These are phyloP conservation scores for Ploettnerulaceae sp. DNA, from an alignment of 2,329 filamentous ascomycete species.

Conservation along the genomic window DNA sequence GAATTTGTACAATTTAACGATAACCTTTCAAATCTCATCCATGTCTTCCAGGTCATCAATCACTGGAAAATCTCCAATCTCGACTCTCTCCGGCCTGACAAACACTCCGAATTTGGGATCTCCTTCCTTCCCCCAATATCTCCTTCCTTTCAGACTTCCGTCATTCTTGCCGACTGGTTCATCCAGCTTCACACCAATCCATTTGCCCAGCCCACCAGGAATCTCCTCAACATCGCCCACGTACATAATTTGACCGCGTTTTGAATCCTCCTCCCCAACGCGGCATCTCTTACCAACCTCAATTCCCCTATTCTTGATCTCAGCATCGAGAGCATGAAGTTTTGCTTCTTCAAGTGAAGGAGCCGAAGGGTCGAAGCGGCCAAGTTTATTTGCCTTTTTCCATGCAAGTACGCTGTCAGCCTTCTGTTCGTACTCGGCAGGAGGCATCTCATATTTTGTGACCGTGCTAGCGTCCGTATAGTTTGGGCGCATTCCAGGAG, in stretches of 20 bases:
- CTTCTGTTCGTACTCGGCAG: conserved; percentile 78
- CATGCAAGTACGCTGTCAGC: conserved; percentile 86
- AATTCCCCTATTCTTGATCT: conserved; percentile 66
- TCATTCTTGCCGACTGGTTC: conserved; percentile 82
- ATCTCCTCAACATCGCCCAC: conserved; percentile 73
- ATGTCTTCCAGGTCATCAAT: conserved; percentile 73
- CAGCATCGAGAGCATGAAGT: conserved; percentile 60
- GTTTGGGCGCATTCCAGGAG: conserved; percentile 68
- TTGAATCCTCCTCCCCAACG: conserved; percentile 61
- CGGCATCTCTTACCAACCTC: conserved; percentile 58
- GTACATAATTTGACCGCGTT: conserved; percentile 64
- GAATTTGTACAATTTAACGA: too few species aligned
- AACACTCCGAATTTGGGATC: conserved; percentile 70
- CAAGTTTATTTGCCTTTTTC: conserved; percentile 94
- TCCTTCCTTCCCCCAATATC: conserved; percentile 59
- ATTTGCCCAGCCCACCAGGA: conserved; percentile 56
- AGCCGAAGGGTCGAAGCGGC: conserved; percentile 86
- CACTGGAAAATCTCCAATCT: conserved; percentile 66
- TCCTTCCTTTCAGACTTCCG: conserved; percentile 60
- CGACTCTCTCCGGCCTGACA: conserved; percentile 71
- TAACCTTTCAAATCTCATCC: conserved; percentile 59
- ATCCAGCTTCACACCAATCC: conserved; percentile 72
- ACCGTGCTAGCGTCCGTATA: conserved; percentile 77
- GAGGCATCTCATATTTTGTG: conserved; percentile 86
- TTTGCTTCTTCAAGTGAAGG: conserved; percentile 69